phyloP scores from a whole-genome alignment of 2,329 filamentous ascomycete genomes.

The Coniochaeta ligniaria region DNA sequence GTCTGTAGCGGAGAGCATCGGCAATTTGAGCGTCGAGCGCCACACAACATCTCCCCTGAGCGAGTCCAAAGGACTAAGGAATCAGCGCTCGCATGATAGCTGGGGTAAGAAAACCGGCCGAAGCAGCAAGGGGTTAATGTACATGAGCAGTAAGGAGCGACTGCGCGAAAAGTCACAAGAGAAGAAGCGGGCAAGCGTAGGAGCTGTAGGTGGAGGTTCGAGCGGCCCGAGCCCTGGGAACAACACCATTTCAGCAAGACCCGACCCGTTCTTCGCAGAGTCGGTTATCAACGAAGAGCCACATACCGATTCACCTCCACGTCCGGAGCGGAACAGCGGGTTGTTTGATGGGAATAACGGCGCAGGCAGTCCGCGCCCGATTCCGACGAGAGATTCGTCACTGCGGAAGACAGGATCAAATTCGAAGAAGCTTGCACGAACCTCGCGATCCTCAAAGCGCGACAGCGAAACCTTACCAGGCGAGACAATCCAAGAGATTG shows the following conservation, averaged over 20 bases:
- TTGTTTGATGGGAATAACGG: constrained; percentile 20
- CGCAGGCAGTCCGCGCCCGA: constrained; percentile 39
- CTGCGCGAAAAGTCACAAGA: constrained; percentile 57
- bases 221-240: constrained; percentile 25
- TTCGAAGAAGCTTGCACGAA: constrained; percentile 44
- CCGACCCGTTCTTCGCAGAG: constrained; percentile 44
- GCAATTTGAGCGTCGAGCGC: constrained; percentile 57
- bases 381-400: constrained; percentile 63
- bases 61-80: constrained; percentile 42
- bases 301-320: constrained; percentile 17
- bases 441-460: constrained; percentile 38
- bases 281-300: constrained; percentile 51
- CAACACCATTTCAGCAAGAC: constrained; percentile 24
- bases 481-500: constrained; percentile 27
- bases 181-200: constrained; percentile 45
- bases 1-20: constrained; percentile 55
- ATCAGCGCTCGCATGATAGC: constrained; percentile 51
- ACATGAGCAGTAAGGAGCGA: constrained; percentile 66
- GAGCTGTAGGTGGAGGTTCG: constrained; percentile 28
- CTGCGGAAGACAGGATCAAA: constrained; percentile 49
- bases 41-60: constrained; percentile 33
- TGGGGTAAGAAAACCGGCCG: constrained; percentile 52
- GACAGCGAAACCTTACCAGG: constrained; percentile 31
- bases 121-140: constrained; percentile 55
- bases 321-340: constrained; percentile 9